phyloP scores from a whole-genome alignment of 768 basidiomycete species.

The Pisolithus tinctorius region DNA sequence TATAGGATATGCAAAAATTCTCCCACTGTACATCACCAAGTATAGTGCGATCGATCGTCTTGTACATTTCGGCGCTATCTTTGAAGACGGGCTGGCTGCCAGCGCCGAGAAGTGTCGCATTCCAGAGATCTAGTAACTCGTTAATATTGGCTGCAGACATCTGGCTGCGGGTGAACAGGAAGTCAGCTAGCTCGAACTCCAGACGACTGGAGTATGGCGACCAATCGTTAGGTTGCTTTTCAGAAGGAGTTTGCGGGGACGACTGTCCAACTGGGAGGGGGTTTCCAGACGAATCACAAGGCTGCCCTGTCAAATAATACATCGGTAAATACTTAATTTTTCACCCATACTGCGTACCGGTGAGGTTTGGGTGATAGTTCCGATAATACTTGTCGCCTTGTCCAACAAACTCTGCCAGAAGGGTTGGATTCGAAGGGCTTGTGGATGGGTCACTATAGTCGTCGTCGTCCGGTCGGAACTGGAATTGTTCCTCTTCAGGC shows the following conservation, averaged over 20 bases:
- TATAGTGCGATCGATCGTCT: slow-evolving; percentile 19
- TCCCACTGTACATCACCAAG: slow-evolving; percentile 12
- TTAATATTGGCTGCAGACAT: slow-evolving; percentile 21
- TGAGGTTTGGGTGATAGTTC: slow-evolving; percentile 5
- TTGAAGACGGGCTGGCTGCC: slow-evolving; percentile 13
- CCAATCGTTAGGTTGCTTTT: neutral
- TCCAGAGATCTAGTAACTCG: slow-evolving; percentile 20
- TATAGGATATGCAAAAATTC: no score
- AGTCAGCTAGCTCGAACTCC: slow-evolving; percentile 3
- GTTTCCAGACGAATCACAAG: neutral
- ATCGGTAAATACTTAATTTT: neutral
- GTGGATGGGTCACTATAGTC: neutral
- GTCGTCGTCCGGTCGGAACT: neutral
- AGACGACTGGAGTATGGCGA: neutral
- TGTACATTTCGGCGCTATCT: slow-evolving; percentile 14
- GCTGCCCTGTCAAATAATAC: neutral
- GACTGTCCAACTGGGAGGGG: slow-evolving; percentile 6
- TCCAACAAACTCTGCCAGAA: neutral
- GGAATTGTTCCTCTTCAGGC: neutral
- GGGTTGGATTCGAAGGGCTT: neutral
- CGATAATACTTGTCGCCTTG: neutral
- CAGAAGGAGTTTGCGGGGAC: neutral
- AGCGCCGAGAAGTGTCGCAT: slow-evolving; percentile 3
- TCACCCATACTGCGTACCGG: neutral
- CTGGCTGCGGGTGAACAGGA: slow-evolving; percentile 10